Conservation (phyloP, 2,329 filamentous ascomycete genomes). For the Aspergillus fischeri region DNA sequence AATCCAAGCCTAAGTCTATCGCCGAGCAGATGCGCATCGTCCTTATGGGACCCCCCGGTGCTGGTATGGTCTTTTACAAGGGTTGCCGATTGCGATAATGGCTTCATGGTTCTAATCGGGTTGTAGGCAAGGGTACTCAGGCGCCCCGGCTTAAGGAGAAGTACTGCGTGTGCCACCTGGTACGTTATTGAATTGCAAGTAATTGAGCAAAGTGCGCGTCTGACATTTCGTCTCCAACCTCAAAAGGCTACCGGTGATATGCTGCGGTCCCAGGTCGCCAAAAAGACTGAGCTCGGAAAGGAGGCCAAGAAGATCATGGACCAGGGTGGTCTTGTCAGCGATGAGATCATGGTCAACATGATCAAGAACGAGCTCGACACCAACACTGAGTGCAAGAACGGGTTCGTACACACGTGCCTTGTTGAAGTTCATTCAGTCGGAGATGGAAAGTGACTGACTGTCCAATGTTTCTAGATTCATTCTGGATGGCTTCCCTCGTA, state of each 20-base stretch:
- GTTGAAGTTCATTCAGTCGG: constrained; percentile 1
- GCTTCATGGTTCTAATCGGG: constrained; percentile 16
- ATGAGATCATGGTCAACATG: constrained; percentile 99
- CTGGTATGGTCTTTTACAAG: constrained; percentile 57
- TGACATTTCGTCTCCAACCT: not conserved
- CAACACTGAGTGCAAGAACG: constrained; percentile 94
- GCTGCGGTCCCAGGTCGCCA: constrained; percentile 95
- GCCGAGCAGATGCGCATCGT: constrained; percentile 84
- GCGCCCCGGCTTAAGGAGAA: constrained; percentile 97
- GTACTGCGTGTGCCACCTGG: constrained; percentile 94
- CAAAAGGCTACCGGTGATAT: constrained; percentile 92
- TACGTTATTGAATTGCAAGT: constrained; percentile 46
- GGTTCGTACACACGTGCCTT: constrained; percentile 54
- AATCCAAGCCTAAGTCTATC: constrained; percentile 47
- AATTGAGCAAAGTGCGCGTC: constrained; percentile 7
- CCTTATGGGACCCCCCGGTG: constrained; percentile 93
- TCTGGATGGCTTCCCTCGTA: constrained; percentile 96
- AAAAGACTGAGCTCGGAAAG: constrained; percentile 89
- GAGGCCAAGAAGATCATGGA: constrained; percentile 99
- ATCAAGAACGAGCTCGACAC: constrained; percentile 94
- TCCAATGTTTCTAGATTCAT: constrained; percentile 69
- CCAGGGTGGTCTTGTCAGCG: constrained; percentile 91
- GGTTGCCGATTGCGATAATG: not conserved
- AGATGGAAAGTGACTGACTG: constrained; percentile 15
- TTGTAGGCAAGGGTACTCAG: constrained; percentile 92